A percentile compares a stretch with the other conserved stretches of the same genome.
phyloP scores from a whole-genome alignment of 306 rosid genomes.

The Sicyos baderoa region DNA sequence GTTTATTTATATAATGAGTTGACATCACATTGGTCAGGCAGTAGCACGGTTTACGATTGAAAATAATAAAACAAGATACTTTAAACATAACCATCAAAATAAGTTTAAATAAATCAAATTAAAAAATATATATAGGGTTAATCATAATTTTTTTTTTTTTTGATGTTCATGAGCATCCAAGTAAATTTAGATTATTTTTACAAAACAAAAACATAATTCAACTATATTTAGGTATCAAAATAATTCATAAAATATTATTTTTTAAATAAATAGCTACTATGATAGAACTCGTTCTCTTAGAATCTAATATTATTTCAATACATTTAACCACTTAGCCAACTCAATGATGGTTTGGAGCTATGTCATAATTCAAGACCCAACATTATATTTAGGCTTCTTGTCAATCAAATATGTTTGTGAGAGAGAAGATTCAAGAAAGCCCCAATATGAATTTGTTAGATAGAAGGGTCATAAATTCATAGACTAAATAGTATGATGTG shows the following conservation, averaged over 20 bases:
- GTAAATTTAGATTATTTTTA: too few relatives aligned
- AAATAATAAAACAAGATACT: neutral
- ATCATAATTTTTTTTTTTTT: neutral
- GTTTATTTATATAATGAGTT: too few relatives aligned
- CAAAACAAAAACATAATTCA: too few relatives aligned
- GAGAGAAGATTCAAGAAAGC: neutral
- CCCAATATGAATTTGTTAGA: constrained; percentile 9
- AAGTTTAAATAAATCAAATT: neutral
- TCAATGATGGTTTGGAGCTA: neutral
- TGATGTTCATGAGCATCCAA: too few relatives aligned
- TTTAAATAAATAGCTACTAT: too few relatives aligned
- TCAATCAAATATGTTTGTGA: constrained; percentile 17
- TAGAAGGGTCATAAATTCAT: constrained; percentile 4
- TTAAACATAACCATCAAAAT: neutral
- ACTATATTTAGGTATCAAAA: too few relatives aligned
- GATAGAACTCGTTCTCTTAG: too few relatives aligned
- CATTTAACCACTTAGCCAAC: too few relatives aligned
- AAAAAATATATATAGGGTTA: neutral
- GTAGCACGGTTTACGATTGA: neutral
- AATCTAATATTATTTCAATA: too few relatives aligned
- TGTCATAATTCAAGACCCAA: constrained; percentile 16
- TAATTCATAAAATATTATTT: too few relatives aligned
- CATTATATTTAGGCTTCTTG: constrained; percentile 16
- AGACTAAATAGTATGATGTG: constrained; percentile 26
- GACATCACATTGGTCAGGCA: neutral